Conservation (phyloP, 768 basidiomycete genomes). For the Kwoniella pini region DNA sequence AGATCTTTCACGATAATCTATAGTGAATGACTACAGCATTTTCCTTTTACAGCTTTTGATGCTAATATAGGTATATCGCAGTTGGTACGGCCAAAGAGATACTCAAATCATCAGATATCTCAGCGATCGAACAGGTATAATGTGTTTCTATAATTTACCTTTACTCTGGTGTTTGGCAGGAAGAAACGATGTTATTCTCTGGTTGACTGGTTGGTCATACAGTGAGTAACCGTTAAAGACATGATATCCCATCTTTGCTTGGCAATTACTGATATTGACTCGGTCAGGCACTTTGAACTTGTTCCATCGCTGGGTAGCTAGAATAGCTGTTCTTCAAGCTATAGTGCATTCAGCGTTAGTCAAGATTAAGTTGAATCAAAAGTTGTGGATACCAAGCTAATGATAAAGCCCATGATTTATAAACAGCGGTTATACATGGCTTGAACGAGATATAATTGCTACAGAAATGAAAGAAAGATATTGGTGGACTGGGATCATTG, state of each 20-base stretch:
- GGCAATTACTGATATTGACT: no score
- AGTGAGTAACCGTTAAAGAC: no score
- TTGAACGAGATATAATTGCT: slow-evolving; percentile 19
- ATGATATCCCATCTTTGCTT: no score
- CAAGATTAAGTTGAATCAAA: no score
- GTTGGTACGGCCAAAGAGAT: slow-evolving; percentile 11
- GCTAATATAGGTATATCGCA: background rate
- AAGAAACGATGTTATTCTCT: slow-evolving; percentile 36
- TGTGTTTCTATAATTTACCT: slow-evolving; percentile 37
- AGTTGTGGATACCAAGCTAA: no score
- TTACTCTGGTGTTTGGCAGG: slow-evolving; percentile 36
- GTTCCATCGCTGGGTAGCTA: slow-evolving; percentile 35
- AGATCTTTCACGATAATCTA: slow-evolving; percentile 29
- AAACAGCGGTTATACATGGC: slow-evolving; percentile 28
- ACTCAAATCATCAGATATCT: slow-evolving; percentile 22
- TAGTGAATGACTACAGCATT: slow-evolving; percentile 33
- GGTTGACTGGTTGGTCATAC: slow-evolving; percentile 39
- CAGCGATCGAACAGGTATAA: slow-evolving; percentile 36
- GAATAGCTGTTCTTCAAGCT: slow-evolving; percentile 23
- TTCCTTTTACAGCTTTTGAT: no score
- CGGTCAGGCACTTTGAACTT: slow-evolving; percentile 25
- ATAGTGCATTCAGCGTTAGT: slow-evolving; percentile 34
- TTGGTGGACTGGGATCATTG: slow-evolving; percentile 31
- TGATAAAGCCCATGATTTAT: background rate
- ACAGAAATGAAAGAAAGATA: slow-evolving; percentile 18